Evolutionary conservation across 1,284 basidiomycete genomes (phyloP).

Genomic region (Binderoboletus segoi): DNA sequence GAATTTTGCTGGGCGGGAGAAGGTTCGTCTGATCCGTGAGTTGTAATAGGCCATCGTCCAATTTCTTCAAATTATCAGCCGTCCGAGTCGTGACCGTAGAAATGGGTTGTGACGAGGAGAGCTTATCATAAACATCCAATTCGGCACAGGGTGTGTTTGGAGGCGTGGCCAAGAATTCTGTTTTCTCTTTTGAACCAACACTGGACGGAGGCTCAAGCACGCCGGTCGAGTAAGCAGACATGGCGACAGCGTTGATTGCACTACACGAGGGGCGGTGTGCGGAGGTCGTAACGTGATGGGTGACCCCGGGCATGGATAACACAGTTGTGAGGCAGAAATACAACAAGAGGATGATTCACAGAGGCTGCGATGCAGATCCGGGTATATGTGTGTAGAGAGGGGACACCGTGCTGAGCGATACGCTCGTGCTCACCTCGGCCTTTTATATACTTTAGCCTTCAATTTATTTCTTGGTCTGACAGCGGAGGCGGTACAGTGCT

Average conservation of each 20-base stretch:
- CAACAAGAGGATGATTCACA: background rate
- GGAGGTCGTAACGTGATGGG: constrained; percentile 1
- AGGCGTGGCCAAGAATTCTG: constrained; percentile 3
- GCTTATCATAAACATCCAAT: background rate
- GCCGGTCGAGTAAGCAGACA: background rate
- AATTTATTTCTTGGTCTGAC: constrained; percentile 5
- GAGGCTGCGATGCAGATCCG: background rate
- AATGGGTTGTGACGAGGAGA: constrained; percentile 8
- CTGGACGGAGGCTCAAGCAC: background rate
- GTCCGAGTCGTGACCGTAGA: constrained; percentile 10
- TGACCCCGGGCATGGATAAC: constrained; percentile 5
- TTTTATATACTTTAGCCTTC: constrained; percentile 18
- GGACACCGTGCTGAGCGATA: background rate
- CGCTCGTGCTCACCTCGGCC: background rate
- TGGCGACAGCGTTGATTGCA: background rate
- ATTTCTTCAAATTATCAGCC: background rate
- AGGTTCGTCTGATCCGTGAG: constrained; percentile 80
- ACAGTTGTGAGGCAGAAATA: background rate
- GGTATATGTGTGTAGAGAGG: background rate
- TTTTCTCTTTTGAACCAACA: background rate
- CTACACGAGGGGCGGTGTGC: background rate
- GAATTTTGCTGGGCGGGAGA: constrained; percentile 66
- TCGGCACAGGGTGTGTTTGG: background rate
- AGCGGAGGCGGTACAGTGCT: constrained; percentile 6
- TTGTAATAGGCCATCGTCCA: constrained; percentile 12